Base-by-base conservation (phyloP, 441 rosid genomes). In the Pelargonium cotyledonis region DNA sequence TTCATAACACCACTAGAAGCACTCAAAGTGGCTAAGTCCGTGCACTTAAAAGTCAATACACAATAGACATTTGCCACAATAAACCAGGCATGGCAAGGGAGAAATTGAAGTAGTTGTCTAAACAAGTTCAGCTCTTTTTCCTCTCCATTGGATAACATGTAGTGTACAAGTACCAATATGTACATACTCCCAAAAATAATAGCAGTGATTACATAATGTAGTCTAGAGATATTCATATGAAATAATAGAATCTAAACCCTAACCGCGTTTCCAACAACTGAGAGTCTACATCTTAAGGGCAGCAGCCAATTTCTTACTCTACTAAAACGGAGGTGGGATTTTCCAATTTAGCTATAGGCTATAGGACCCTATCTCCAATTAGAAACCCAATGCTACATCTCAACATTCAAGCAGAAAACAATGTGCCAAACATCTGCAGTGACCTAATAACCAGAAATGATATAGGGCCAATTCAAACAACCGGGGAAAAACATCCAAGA, bases 401-500 rank as follows among this genome's bases (percentile, higher is more conserved):
- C 64, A 60, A n/a, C 64, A 40, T 40, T 6, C 43, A 23, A 60
- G 38, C 64, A 60, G 43, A 7, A 40, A 40, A 60, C 57, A 74
- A 57, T 53, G 65, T 66, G 70, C 43, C 57, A 60, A 68, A 40
- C 31, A 65, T 63, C 21, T 64, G 55, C 19, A 40, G 43, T 65
- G 68, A 29, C 19, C 18, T 35, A 63, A 29, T 31, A 31, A 35
- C 66, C 21, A 63, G 66, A 8, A 68, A 75, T 68, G 38, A 61
- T 66, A 57, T 41, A 29, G 63, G 10, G 44, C 16, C 51, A 75
- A 79, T 35, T 43, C 64, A 57, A 19, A 64, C 23, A 66, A 63
- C 10, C 11, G 62, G 16, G 12, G 21, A 60, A 12, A 16, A 14
- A 65, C 66, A 47, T 70, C n/a, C 4, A 31, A 64, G 47, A 78